phyloP scores from a whole-genome alignment of 345 rosid genomes.

The Gossypioides kirkii region DNA sequence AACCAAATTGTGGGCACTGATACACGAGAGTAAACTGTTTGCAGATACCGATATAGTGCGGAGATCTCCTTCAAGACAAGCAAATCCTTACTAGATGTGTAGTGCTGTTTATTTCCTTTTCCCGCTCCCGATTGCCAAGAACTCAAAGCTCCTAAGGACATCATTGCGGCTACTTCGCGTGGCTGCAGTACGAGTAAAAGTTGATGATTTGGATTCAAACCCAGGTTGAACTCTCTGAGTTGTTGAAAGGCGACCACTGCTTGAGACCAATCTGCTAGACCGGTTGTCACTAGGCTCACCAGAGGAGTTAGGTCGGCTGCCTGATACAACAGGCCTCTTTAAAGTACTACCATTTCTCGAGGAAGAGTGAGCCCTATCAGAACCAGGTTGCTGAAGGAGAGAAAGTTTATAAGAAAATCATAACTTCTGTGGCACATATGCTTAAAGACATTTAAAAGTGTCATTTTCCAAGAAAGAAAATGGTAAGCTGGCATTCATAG shows the following conservation, averaged over 20 bases:
- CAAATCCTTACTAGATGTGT: constrained; percentile 11
- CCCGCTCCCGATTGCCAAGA: constrained; percentile 53
- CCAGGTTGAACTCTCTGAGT: constrained; percentile 64
- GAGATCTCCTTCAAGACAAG: constrained; percentile 1
- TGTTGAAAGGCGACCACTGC: constrained; percentile 56
- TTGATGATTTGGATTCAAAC: constrained; percentile 54
- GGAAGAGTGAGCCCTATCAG: constrained; percentile 49
- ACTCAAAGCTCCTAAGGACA: constrained; percentile 71
- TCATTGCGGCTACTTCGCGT: constrained; percentile 60
- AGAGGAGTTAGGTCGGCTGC: constrained; percentile 68
- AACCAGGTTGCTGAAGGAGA: constrained; percentile 51
- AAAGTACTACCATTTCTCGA: constrained; percentile 67
- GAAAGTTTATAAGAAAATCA: not conserved
- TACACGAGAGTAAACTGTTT: not conserved
- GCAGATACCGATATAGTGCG: not conserved
- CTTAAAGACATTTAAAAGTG: not conserved
- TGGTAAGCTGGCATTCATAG: not conserved
- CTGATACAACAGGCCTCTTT: constrained; percentile 57
- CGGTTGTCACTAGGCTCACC: constrained; percentile 68
- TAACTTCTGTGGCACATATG: not conserved
- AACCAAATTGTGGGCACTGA: not conserved
- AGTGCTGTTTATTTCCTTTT: constrained; percentile 41
- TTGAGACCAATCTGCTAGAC: constrained; percentile 57
- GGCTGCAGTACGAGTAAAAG: constrained; percentile 47
- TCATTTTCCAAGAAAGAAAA: not conserved